Percentiles rank a stretch among this genome's conserved stretches.
Conservation (phyloP, 441 rosid genomes). For the Erysimum cheiri region DNA sequence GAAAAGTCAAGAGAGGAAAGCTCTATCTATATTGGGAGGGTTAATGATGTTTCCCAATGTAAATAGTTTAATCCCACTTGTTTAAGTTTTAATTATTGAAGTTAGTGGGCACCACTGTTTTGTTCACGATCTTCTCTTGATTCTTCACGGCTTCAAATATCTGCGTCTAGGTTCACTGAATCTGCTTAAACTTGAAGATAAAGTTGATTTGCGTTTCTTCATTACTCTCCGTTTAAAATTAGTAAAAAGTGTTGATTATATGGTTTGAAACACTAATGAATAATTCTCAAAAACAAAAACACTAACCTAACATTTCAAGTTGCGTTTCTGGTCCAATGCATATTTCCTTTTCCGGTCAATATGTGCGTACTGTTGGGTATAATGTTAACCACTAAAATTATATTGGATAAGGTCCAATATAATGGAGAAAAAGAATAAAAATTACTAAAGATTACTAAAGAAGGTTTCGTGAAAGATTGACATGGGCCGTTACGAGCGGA, state of each 20-base stretch:
- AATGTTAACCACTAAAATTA: no score
- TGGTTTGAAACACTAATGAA: slow-evolving; percentile 9
- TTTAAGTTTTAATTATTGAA: slow-evolving; percentile 38
- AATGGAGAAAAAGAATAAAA: no score
- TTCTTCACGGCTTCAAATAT: slow-evolving; percentile 25
- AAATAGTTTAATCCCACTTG: slow-evolving; percentile 40
- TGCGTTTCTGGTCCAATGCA: slow-evolving; percentile 29
- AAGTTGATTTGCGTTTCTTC: slow-evolving; percentile 27
- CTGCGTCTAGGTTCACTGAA: slow-evolving; percentile 47
- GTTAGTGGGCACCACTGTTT: slow-evolving; percentile 43
- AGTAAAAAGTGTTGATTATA: background rate
- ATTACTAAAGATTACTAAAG: no score
- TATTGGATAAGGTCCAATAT: no score
- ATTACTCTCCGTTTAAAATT: slow-evolving; percentile 7
- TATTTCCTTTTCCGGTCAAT: slow-evolving; percentile 1
- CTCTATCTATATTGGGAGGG: slow-evolving; percentile 32
- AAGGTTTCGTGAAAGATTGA: no score
- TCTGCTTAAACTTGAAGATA: slow-evolving; percentile 8
- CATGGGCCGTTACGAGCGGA: no score
- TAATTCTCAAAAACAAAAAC: background rate
- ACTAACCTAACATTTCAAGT: slow-evolving; percentile 27
- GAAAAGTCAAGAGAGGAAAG: slow-evolving; percentile 29
- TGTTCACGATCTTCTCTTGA: slow-evolving; percentile 12
- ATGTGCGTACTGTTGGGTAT: background rate
- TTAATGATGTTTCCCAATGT: slow-evolving; percentile 41